Evolutionary conservation across 495 filamentous ascomycete genomes (phyloP), one percentile per base, ranked within the genome.

Genomic region (Evansstolkia leycettana): DNA sequence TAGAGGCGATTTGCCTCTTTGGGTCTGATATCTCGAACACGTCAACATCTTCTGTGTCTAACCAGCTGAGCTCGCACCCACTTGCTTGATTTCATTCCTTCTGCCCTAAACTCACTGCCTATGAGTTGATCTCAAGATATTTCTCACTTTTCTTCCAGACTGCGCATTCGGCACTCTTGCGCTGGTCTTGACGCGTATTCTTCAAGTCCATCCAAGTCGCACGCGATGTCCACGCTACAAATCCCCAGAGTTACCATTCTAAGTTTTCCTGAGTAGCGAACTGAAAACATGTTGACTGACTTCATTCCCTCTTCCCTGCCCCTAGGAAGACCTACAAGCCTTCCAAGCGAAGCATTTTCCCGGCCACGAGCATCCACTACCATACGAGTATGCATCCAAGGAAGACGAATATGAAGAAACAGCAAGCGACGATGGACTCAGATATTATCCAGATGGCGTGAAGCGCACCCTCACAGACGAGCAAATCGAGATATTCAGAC

Each of bases 391-490:
- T 15, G 35, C 31, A 42, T 60, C 32, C 36, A 53, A 29, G 41
- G 38, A 51, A n/a, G 51, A 62, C 4, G 41, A 55, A 2, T 40
- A 54, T 23, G 34, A 46, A 10, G 45, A 65, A 13, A n/a, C n/a
- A n/a, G n/a, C n/a, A n/a, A n/a, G n/a, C n/a, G 64, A 70, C 3
- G 70, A 90, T 44, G 79, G 65, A 5, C 69, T 94, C 9, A 90
- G 88, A 15, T 90, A 86, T 55, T 98, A 95, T 50, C 62, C 71
- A 5, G 88, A 96, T 44, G 89, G 92, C 10, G 74, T 76, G 36
- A 93, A 93, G 53, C 78, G 92, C 5, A 94, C 87, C 5, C 62
- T 98, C 33, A 96, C 92, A 2, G 84, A 94, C 53, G 82, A 84
- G 37, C 82, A 98, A 58, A 84, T 95, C 29, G 75, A 69, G 12